A percentile compares a stretch with the other conserved stretches of the same genome.
phyloP scores from a whole-genome alignment of 2,329 filamentous ascomycete species.

The Exophiala spinifera region DNA sequence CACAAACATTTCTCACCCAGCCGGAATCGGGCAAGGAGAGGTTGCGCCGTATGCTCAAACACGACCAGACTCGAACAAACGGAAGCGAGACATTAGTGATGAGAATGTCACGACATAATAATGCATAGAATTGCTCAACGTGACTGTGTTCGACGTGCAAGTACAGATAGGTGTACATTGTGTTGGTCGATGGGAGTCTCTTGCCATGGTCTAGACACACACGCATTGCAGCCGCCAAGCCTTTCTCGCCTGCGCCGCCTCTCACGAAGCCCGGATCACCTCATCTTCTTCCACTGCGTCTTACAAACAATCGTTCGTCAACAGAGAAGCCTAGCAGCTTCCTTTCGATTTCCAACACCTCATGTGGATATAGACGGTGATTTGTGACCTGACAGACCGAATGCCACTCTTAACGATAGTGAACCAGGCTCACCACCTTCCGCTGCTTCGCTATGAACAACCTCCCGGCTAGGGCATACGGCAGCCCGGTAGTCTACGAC shows the following conservation, averaged over 20 bases:
- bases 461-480: slow-evolving; percentile 24
- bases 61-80: neutral
- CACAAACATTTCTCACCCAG: too few relatives aligned
- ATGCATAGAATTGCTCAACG: neutral
- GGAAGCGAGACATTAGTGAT: neutral
- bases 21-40: too few relatives aligned
- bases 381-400: slow-evolving; percentile 5
- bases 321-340: slow-evolving; percentile 4
- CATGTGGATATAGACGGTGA: neutral
- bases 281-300: neutral
- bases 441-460: slow-evolving; percentile 25
- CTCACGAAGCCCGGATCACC: neutral
- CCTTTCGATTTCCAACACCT: neutral
- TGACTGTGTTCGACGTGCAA: neutral
- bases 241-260: neutral
- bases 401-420: slow-evolving; percentile 6
- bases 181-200: neutral
- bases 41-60: neutral
- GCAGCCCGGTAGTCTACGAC: slow-evolving; percentile 15
- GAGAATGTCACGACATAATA: neutral
- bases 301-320: slow-evolving; percentile 7
- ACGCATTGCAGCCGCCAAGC: neutral
- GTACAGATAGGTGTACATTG: neutral
- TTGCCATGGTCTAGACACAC: neutral
- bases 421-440: neutral